phyloP scores from a whole-genome alignment of 2,329 filamentous ascomycete species.

The Cercospora sojina region DNA sequence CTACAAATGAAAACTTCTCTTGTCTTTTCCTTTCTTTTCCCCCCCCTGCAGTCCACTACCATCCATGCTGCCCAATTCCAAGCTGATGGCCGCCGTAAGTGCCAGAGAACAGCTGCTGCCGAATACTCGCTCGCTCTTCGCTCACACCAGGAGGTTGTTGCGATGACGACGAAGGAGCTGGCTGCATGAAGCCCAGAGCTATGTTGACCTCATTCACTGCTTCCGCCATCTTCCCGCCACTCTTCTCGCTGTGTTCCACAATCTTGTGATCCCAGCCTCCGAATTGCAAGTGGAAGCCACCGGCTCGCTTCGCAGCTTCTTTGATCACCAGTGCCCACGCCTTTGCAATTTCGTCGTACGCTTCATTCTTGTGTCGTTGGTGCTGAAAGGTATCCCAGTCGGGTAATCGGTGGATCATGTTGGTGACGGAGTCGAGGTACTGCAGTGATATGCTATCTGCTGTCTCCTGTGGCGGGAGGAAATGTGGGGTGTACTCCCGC shows the following conservation, averaged over 20 bases:
- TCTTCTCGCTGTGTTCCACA: constrained; percentile 81
- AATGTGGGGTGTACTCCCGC: constrained; percentile 92
- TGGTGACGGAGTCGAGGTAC: constrained; percentile 86
- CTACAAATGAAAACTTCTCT: not conserved
- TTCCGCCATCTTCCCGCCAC: constrained; percentile 74
- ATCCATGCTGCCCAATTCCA: constrained; percentile 47
- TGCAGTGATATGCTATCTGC: constrained; percentile 80
- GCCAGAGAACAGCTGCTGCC: constrained; percentile 48
- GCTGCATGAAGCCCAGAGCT: constrained; percentile 74
- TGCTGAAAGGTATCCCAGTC: constrained; percentile 88
- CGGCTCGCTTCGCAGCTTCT: constrained; percentile 86
- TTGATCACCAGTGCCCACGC: constrained; percentile 91
- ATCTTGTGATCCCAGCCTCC: constrained; percentile 91
- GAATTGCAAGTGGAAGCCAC: constrained; percentile 83
- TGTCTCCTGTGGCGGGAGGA: constrained; percentile 84
- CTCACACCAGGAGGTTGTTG: constrained; percentile 28
- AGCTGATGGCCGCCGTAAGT: constrained; percentile 50
- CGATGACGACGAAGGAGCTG: constrained; percentile 37
- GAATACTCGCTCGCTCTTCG: constrained; percentile 48
- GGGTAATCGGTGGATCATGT: constrained; percentile 83
- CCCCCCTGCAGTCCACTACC: constrained; percentile 13
- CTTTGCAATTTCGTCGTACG: constrained; percentile 92
- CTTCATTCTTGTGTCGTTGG: constrained; percentile 89
- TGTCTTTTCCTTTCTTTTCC: not conserved
- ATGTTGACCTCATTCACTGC: constrained; percentile 75